Conservation (phyloP, 169 alveolate species). For the Plasmodium ovale region DNA sequence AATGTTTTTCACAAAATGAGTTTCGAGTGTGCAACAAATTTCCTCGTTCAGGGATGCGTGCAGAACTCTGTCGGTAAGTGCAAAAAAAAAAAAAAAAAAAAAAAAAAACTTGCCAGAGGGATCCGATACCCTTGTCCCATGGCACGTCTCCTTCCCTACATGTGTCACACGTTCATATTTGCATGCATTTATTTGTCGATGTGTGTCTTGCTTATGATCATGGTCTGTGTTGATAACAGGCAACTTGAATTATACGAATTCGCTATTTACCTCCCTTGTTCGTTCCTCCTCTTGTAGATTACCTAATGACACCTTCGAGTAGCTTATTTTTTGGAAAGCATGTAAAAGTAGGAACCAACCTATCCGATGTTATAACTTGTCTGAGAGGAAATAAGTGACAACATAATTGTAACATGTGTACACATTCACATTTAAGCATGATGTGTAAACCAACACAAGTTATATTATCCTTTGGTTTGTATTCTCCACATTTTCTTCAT, state of each 20-base stretch:
- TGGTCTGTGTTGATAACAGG: too few species aligned
- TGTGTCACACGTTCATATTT: neutral
- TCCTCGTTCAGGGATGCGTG: conserved; percentile 58
- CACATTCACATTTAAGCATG: too few species aligned
- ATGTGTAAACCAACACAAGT: too few species aligned
- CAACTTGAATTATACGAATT: neutral
- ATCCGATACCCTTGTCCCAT: too few species aligned
- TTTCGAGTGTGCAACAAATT: conserved; percentile 63
- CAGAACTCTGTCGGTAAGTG: conserved; percentile 62
- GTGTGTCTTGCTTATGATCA: neutral
- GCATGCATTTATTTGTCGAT: neutral
- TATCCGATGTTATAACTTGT: conserved; percentile 36
- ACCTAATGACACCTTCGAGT: conserved; percentile 63
- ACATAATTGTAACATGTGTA: too few species aligned
- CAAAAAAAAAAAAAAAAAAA: neutral
- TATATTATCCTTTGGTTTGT: too few species aligned
- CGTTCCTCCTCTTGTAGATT: conserved; percentile 10
- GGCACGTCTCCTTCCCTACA: neutral
- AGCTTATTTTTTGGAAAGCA: conserved; percentile 68
- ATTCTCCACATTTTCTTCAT: too few species aligned
- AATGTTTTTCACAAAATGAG: conserved; percentile 71
- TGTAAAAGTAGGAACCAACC: conserved; percentile 62
- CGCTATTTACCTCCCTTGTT: neutral
- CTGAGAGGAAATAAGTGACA: conserved; percentile 11
- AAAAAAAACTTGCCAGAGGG: too few species aligned